Base-by-base conservation (phyloP, 2,329 filamentous ascomycete species). In the Exophiala mesophila region DNA sequence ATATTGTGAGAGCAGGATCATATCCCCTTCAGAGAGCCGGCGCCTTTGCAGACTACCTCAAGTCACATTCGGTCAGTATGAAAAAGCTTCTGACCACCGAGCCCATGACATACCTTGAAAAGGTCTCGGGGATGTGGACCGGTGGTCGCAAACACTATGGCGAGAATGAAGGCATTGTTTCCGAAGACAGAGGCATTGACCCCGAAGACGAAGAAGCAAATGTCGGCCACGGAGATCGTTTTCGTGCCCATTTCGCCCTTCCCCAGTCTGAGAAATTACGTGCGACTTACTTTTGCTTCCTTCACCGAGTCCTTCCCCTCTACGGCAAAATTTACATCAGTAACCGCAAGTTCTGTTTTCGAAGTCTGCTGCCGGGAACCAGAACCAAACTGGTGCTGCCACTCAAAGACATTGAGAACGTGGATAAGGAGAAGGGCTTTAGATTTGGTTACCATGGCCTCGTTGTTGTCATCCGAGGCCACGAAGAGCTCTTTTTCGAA, bases 281-380 rank as follows among this genome's bases (percentile, higher is more conserved):
- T 50, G 89, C 90, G 1, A 86, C 88, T 1, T 97, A 92, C 64
- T 97, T 88, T 63, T 88, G 86, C n/a, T 86, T 85, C 59, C 73
- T 97, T n/a, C 80, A 94, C 55, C 81, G 89, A 2, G 87, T 95
- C 0, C 66, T 97, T 20, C 92, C 92, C 2, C 73, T 97, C 2
- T 97, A 96, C 57, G 92, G 92, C 55, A 98, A 97, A 65, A 85
- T 97, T 23, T 98, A 98, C 64, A 82, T 97, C 53, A 89, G 92
- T 59, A 81, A 88, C 54, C 78, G 79, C 16, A 84, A 82, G 44
- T 86, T 97, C 52, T 98, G 92, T 67, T 98, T 95, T 66, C 84
- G 92, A 43, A 96, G 89, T 60, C 69, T 97, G 39, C 71, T 96
- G 24, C 88, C 87, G 1, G 89, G 88, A 1, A 94, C 88, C 3